Evolutionary conservation across 192 early-diverging fungal species (phyloP).

Genomic region (Mortierella claussenii): DNA sequence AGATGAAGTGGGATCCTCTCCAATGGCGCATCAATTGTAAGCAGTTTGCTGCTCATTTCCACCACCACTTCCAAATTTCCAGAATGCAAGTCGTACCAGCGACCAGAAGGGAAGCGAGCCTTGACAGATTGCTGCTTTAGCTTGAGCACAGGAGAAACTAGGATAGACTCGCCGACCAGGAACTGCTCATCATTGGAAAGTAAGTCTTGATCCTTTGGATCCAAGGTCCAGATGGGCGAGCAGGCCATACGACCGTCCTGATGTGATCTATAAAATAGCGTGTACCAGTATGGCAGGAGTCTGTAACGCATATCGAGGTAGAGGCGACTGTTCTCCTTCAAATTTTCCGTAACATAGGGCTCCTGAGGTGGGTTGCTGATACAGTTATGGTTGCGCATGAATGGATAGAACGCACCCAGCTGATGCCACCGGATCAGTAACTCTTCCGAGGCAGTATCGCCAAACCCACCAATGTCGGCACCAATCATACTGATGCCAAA

Average conservation of each 20-base stretch:
- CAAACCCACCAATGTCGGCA: conserved; percentile 78
- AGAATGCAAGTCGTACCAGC: conserved; percentile 71
- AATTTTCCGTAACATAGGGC: conserved; percentile 61
- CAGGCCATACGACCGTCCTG: conserved; percentile 64
- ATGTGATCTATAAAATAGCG: conserved; percentile 60
- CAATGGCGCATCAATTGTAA: conserved; percentile 62
- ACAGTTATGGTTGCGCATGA: conserved; percentile 70
- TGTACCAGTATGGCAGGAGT: conserved; percentile 71
- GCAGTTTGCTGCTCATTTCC: conserved; percentile 1
- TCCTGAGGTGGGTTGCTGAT: conserved; percentile 64
- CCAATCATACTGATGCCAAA: conserved; percentile 76
- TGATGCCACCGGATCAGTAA: conserved; percentile 71
- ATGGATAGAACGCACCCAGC: conserved; percentile 71
- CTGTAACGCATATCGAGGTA: conserved; percentile 65
- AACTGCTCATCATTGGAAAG: conserved; percentile 65
- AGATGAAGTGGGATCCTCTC: conserved; percentile 69
- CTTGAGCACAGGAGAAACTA: conserved; percentile 67
- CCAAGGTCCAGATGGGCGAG: conserved; percentile 64
- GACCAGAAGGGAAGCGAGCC: conserved; percentile 67
- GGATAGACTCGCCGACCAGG: conserved; percentile 64
- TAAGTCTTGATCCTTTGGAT: conserved; percentile 40
- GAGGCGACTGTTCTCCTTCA: conserved; percentile 59
- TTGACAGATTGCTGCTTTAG: conserved; percentile 54
- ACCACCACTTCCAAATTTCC: conserved; percentile 15
- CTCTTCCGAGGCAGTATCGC: conserved; percentile 62